Base-by-base conservation (phyloP, 2,329 filamentous ascomycete genomes). In the Talaromyces islandicus region DNA sequence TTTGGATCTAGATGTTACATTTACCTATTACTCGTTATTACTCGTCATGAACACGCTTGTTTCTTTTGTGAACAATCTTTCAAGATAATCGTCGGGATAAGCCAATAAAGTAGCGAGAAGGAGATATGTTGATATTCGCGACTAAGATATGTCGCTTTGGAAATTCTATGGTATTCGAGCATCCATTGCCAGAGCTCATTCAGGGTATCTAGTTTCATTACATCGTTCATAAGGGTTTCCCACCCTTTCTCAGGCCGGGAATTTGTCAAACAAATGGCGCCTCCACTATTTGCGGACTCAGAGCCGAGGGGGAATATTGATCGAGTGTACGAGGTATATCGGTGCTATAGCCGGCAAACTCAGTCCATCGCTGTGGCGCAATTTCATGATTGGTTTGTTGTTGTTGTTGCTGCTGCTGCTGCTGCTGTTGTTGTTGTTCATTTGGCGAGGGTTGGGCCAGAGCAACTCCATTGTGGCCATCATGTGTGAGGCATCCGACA, bases 401-500 rank as follows among this genome's bases (percentile, higher is more conserved):
- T 10, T 30, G 30, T 29, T 43, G 41, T 43, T 11, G n/a, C 5
- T 24, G 43, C 12, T 19, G 63, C 55, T 12, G 11, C 27, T 29
- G 29, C n/a, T n/a, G n/a, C n/a, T n/a, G n/a, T 12, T 12, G 38
- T 3, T 54, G 54, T 14, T 32, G 48, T 29, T 61, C 56, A 9
- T 38, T 19, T 11, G 59, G 19, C 19, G 63, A 62, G 11, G 69
- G 56, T 11, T 73, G 69, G 17, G 17, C 1, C 17, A 80, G 64
- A 11, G 71, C 62, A 24, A 80, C 63, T 14, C 78, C 79, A 25
- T 78, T 77, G 60, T 81, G 80, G 3, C 79, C 80, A 21, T 75
- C 78, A 59, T 83, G 81, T 3, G 79, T 81, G 12, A 82, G 69
- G 64, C 81, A 83, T 14, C 80, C 80, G n/a, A 80, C 72, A 63